These are phyloP conservation scores for Aaosphaeria arxii DNA, from an alignment of 2,329 filamentous ascomycete genomes.

Conservation along the genomic window DNA sequence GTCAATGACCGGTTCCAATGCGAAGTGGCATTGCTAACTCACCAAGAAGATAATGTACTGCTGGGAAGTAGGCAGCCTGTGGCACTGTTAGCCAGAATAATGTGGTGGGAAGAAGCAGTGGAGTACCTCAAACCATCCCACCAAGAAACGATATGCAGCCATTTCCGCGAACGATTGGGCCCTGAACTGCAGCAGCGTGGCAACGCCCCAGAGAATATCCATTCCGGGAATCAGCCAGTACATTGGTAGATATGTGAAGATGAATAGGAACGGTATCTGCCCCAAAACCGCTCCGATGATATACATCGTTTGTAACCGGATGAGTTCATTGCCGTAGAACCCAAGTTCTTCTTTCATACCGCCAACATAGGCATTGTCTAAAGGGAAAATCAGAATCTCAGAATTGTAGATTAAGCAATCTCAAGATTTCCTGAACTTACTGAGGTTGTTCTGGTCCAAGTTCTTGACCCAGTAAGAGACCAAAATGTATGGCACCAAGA, in stretches of 20 bases:
- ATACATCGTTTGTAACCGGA: slow-evolving; percentile 53
- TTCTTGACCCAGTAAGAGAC: slow-evolving; percentile 57
- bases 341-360: slow-evolving; percentile 51
- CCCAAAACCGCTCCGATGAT: slow-evolving; percentile 19
- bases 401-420: neutral
- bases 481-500: slow-evolving; percentile 55
- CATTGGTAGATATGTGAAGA: slow-evolving; percentile 39
- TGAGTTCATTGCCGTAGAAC: slow-evolving; percentile 51
- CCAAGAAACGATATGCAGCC: slow-evolving; percentile 51
- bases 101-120: neutral
- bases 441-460: slow-evolving; percentile 53
- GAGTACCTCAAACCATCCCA: slow-evolving; percentile 48
- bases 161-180: slow-evolving; percentile 47
- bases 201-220: slow-evolving; percentile 54
- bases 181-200: slow-evolving; percentile 54
- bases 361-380: slow-evolving; percentile 54
- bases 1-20: neutral
- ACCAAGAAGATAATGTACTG: slow-evolving; percentile 11
- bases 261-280: slow-evolving; percentile 50
- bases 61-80: slow-evolving; percentile 33
- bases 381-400: neutral
- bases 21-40: neutral
- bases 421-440: slow-evolving; percentile 23
- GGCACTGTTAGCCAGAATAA: too few relatives aligned
- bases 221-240: slow-evolving; percentile 35